Evolutionary conservation across 805 yeast species (phyloP), one percentile per base, ranked within the genome.

Genomic region (Debaryomyces maramus): DNA sequence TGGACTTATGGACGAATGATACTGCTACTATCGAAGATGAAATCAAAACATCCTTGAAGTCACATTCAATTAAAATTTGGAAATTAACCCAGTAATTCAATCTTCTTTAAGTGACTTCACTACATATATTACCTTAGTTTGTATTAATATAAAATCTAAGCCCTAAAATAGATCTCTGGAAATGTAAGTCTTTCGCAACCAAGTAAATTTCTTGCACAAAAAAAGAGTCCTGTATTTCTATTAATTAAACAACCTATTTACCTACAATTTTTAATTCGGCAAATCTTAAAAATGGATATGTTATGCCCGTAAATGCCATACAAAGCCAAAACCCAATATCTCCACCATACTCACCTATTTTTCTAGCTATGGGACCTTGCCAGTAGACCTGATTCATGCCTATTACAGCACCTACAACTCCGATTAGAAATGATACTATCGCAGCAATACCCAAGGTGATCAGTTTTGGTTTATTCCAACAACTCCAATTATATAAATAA

Each of bases 321-420:
- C 66, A 56, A 7, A 66, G 50, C 65, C 70, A 66, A 58, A 57
- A 61, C 43, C 65, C 71, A 19, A 66, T 52, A 41, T 66, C 72
- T 13, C 68, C 70, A 9, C 69, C 69, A 22, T 43, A 45, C 4
- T 44, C 61, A 2, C 65, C 65, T 5, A 61, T 55, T n/a, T 41
- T 43, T 20, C 40, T 41, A 13, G 71, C 72, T n/a, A 65, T 41
- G 2, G 69, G 69, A 1, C 72, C 72, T 5, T 50, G 50, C 58
- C 62, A 66, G 46, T 66, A 66, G 1, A 61, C 58, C 40, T 66
- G 72, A 11, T 65, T 57, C 72, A 66, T 66, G 3, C 72, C 71
- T n/a, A 66, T 53, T 2, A 62, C 65, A 1, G 71, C 71, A 14
- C 71, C 72, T 1, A 57, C 57, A 1, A 62, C 65, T 3, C 71